Percentiles rank a stretch among this genome's conserved stretches.
Evolutionary conservation across 2,329 filamentous ascomycete species (phyloP).

Genomic region (Macroventuria anomochaeta): DNA sequence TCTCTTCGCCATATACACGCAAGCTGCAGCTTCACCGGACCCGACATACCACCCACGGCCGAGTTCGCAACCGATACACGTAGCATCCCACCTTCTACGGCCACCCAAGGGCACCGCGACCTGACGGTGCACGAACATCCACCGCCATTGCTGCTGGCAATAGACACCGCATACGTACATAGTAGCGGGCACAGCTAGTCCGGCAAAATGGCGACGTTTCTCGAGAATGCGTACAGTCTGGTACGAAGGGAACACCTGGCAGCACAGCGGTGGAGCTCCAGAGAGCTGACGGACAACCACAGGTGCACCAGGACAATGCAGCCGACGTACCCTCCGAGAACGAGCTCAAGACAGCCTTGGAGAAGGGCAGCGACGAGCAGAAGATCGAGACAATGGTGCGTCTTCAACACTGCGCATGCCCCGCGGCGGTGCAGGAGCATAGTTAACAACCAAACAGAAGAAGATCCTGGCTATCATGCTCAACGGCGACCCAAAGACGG

Average conservation of each 20-base stretch:
- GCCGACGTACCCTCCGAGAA: conserved; percentile 89
- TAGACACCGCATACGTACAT: conserved; percentile 9
- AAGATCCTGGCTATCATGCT: conserved; percentile 96
- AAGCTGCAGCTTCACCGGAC: conserved; percentile 21
- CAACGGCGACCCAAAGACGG: conserved; percentile 94
- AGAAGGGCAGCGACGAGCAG: conserved; percentile 90
- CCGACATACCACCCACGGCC: conserved; percentile 16
- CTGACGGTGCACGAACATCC: conserved; percentile 36
- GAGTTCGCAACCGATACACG: conserved; percentile 37
- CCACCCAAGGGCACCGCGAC: conserved; percentile 37
- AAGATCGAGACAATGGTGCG: conserved; percentile 78
- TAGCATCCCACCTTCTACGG: conserved; percentile 45
- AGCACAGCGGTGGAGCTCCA: conserved; percentile 27
- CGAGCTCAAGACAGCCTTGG: conserved; percentile 89
- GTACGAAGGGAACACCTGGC: conserved; percentile 51
- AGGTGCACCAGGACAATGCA: conserved; percentile 91
- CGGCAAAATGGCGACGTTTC: conserved; percentile 85
- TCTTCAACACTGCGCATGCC: conserved; percentile 27
- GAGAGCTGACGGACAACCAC: conserved; percentile 39
- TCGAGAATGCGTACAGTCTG: conserved; percentile 94
- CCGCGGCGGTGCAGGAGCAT: conserved; percentile 59
- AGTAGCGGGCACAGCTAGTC: conserved; percentile 12
- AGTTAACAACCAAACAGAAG: conserved; percentile 59
- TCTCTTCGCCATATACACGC: conserved; percentile 12
- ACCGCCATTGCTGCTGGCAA: conserved; percentile 32